Conservation (phyloP, 148 eudicot genomes). For the Pouteria glomerata region DNA sequence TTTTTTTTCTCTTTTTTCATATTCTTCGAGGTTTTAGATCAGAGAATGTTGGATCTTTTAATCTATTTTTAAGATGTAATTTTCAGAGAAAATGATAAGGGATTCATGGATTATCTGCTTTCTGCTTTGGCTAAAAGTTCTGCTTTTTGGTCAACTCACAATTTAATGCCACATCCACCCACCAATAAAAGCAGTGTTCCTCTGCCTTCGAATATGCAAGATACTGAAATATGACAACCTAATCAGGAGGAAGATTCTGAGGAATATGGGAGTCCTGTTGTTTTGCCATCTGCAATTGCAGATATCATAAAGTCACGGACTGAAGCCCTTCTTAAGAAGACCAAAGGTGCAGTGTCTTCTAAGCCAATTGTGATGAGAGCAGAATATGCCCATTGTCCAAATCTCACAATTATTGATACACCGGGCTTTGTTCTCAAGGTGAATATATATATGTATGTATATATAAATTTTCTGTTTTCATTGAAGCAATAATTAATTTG, state of each 20-base stretch:
- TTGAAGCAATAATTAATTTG: conserved; percentile 1
- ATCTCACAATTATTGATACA: conserved; percentile 94
- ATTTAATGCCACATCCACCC: no score
- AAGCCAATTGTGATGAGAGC: conserved; percentile 97
- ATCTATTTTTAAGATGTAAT: not conserved
- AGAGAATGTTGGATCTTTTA: not conserved
- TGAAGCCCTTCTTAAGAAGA: conserved; percentile 63
- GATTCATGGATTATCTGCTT: not conserved
- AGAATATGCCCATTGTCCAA: conserved; percentile 95
- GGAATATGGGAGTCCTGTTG: conserved; percentile 75
- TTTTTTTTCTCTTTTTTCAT: no score
- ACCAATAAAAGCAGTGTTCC: not conserved
- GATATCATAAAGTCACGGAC: conserved; percentile 87
- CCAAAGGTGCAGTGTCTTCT: conserved; percentile 74
- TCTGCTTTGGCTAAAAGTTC: not conserved
- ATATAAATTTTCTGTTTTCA: not conserved
- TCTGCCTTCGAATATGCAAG: not conserved
- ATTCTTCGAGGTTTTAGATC: no score
- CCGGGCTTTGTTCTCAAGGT: conserved; percentile 99
- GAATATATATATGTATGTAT: conserved; percentile 5
- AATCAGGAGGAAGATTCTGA: conserved; percentile 91
- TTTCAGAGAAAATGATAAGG: not conserved
- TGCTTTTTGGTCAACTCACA: not conserved
- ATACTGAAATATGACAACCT: conserved; percentile 9
- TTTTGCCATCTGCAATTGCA: conserved; percentile 66